These are phyloP conservation scores for Colletotrichum eremochloae DNA, from an alignment of 2,329 filamentous ascomycete genomes.

Conservation along the genomic window DNA sequence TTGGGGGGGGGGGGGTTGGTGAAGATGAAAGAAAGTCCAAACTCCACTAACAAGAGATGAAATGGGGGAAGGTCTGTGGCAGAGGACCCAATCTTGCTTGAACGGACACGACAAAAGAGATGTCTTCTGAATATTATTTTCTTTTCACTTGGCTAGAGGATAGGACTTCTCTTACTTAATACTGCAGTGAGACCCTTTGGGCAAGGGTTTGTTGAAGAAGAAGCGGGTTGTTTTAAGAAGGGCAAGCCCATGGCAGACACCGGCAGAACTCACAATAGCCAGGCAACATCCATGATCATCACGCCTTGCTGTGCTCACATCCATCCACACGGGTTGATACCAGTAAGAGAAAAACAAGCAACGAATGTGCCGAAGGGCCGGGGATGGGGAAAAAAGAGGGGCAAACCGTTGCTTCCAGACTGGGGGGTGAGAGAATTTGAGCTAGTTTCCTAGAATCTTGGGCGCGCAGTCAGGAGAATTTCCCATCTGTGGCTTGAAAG, in stretches of 20 bases:
- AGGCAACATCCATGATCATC: background rate
- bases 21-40: background rate
- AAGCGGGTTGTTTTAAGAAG: background rate
- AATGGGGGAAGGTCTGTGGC: background rate
- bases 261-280: background rate
- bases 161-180: background rate
- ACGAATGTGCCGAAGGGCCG: background rate
- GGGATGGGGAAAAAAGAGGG: too few relatives aligned
- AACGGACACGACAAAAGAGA: background rate
- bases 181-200: background rate
- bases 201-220: background rate
- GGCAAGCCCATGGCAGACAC: background rate
- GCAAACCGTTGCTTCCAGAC: background rate
- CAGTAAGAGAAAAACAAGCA: background rate
- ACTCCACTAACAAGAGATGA: background rate
- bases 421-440: background rate
- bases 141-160: background rate
- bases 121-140: background rate
- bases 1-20: too few relatives aligned
- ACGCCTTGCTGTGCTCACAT: background rate
- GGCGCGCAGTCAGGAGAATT: background rate
- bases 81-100: too few relatives aligned
- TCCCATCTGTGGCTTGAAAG: background rate
- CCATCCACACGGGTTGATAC: too few relatives aligned
- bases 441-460: background rate